Percentiles rank a stretch among this genome's conserved stretches.
Conservation (phyloP, 106 monocot species). For the Phalaenopsis equestris region DNA sequence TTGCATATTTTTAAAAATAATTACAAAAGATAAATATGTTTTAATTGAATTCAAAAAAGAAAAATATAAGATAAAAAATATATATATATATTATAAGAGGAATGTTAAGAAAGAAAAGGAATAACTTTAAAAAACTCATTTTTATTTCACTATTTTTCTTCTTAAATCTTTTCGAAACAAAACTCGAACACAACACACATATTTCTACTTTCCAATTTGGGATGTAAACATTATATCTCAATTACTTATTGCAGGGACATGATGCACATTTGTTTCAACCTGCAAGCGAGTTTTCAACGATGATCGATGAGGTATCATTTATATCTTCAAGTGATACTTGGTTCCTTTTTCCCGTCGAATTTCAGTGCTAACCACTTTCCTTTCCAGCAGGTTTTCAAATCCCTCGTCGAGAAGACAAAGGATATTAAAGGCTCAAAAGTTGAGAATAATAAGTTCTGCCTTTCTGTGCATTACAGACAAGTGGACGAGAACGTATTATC, state of each 20-base stretch:
- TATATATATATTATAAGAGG: no score
- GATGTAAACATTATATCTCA: background rate
- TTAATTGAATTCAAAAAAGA: no score
- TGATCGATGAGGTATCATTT: conserved; percentile 60
- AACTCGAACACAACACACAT: no score
- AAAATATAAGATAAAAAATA: no score
- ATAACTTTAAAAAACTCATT: no score
- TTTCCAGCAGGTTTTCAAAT: conserved; percentile 47
- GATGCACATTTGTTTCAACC: conserved; percentile 62
- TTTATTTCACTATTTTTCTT: no score
- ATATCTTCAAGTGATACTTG: no score
- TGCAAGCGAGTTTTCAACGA: conserved; percentile 64
- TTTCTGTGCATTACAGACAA: conserved; percentile 80
- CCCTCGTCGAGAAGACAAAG: conserved; percentile 54
- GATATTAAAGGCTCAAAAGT: conserved; percentile 56
- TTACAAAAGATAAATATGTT: no score
- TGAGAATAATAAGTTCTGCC: conserved; percentile 79
- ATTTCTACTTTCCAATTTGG: no score
- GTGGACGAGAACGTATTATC: conserved; percentile 53
- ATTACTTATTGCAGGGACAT: conserved; percentile 27
- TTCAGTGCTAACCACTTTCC: background rate
- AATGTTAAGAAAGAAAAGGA: no score
- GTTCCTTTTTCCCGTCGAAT: background rate
- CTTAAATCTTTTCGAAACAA: no score
- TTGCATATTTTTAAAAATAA: no score